phyloP scores from a whole-genome alignment of 495 filamentous ascomycete species.

The Tuber aestivum region DNA sequence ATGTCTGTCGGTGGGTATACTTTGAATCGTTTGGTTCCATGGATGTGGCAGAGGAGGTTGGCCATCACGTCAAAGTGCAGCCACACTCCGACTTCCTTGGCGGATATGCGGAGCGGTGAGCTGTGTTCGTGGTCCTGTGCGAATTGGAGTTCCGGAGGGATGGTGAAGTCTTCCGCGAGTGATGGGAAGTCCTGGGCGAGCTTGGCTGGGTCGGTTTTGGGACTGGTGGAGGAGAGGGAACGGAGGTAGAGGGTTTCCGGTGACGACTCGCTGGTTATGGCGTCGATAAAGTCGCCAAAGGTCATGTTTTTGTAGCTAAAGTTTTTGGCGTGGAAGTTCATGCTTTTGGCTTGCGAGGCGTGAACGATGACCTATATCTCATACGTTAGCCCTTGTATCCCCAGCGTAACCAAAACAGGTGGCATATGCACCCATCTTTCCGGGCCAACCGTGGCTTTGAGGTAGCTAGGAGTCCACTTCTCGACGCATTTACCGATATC shows the following conservation, averaged over 20 bases:
- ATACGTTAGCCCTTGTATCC: constrained; percentile 26
- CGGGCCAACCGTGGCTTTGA: constrained; percentile 58
- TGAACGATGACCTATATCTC: constrained; percentile 62
- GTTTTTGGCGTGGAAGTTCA: constrained; percentile 80
- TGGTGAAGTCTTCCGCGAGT: constrained; percentile 61
- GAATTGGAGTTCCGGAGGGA: constrained; percentile 59
- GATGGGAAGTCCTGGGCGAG: constrained; percentile 64
- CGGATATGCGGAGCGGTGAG: constrained; percentile 72
- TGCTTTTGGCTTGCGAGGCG: constrained; percentile 54
- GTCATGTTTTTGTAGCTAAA: constrained; percentile 65
- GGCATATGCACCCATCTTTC: constrained; percentile 55
- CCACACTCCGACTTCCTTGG: constrained; percentile 75
- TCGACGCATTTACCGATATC: constrained; percentile 62
- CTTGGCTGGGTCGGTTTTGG: constrained; percentile 61
- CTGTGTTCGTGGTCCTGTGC: constrained; percentile 63
- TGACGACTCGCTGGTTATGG: constrained; percentile 46
- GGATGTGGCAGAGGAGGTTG: constrained; percentile 77
- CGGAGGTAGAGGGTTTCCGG: constrained; percentile 70
- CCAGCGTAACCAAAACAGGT: constrained; percentile 14
- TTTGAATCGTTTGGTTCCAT: constrained; percentile 62
- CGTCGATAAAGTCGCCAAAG: constrained; percentile 63
- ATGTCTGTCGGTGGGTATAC: constrained; percentile 77
- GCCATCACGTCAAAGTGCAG: constrained; percentile 91
- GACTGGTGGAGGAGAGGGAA: constrained; percentile 62
- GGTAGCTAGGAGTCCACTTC: constrained; percentile 64